These are phyloP conservation scores for Penstemon barbatus DNA, from an alignment of 257 asterid genomes.

Conservation along the genomic window DNA sequence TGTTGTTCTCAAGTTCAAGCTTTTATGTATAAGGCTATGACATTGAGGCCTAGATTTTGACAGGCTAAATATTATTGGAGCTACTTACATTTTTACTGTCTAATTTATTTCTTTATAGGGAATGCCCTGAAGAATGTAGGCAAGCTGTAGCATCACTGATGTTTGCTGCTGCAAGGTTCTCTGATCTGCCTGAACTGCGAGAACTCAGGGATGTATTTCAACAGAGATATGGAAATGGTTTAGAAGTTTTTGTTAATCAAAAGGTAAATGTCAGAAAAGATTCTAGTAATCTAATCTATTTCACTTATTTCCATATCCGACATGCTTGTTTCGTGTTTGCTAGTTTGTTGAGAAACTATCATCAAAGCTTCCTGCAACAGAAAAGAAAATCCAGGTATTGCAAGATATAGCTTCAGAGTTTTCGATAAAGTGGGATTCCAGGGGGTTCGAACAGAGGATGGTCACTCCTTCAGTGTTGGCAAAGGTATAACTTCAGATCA, in stretches of 20 bases:
- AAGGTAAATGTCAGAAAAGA: constrained; percentile 52
- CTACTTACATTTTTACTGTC: background rate
- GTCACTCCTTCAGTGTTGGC: constrained; percentile 44
- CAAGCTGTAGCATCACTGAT: constrained; percentile 82
- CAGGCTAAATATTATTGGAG: too few relatives aligned
- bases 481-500: constrained; percentile 49
- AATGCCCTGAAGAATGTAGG: constrained; percentile 95
- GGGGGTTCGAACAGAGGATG: constrained; percentile 81
- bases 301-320: constrained; percentile 27
- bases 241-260: constrained; percentile 71
- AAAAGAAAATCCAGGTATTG: constrained; percentile 61
- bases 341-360: constrained; percentile 87
- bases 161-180: constrained; percentile 99
- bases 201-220: constrained; percentile 83
- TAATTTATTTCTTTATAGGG: constrained; percentile 51
- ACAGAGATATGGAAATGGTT: constrained; percentile 69
- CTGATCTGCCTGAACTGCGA: constrained; percentile 93
- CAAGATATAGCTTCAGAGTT: constrained; percentile 83
- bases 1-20: too few relatives aligned
- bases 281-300: constrained; percentile 1
- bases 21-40: too few relatives aligned
- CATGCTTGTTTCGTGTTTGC: constrained; percentile 38
- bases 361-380: constrained; percentile 44
- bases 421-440: constrained; percentile 77
- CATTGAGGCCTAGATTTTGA: too few relatives aligned